Evolutionary conservation across 179 eudicot genomes (phyloP), one percentile per base, ranked within the genome.

Genomic region (Beta macrorhiza): DNA sequence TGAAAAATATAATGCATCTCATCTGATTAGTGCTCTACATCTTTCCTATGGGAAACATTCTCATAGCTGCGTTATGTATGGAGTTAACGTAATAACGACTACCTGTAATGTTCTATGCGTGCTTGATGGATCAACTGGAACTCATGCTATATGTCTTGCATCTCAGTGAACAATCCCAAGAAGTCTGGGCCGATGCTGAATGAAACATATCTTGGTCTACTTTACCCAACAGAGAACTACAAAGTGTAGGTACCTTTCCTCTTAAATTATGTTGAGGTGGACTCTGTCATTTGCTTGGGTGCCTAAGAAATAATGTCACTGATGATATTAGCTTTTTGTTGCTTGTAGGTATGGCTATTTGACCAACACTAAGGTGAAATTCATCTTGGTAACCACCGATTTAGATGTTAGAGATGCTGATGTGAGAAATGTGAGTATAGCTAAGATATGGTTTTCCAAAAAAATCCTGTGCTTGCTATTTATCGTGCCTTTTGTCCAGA

Each of bases 341-440:
- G 75, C 32, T 70, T 80, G 83, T 87, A 96, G 99, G 84, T 96
- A 94, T 86, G 99, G 99, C 75, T 96, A 92, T 86, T 85, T 96
- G 87, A 96, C 99, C 56, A 92, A 96, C 76, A 96, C 99, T 14
- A 96, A 94, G 88, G 98, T 92, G 83, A 96, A 96, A 78, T 92
- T 96, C 73, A 92, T 96, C 80, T 78, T 96, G 91, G 99, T 96
- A 71, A 94, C 99, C 71, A 91, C 97, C 52, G 98, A 96, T 84
- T 89, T 94, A 47, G 97, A 94, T 85, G 91, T 96, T 73, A 88
- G 96, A 79, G 99, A 96, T 86, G 97, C 93, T 49, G 98, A 94
- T 80, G 97, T 96, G 82, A 88, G 99, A 90, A 92, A 89, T 91
- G 99, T 96, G 85, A 94, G 99, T 85, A 52, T 25, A 64, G 47